These are phyloP conservation scores for Decorospora gaudefroyi DNA, from an alignment of 2,329 filamentous ascomycete genomes.

Conservation along the genomic window DNA sequence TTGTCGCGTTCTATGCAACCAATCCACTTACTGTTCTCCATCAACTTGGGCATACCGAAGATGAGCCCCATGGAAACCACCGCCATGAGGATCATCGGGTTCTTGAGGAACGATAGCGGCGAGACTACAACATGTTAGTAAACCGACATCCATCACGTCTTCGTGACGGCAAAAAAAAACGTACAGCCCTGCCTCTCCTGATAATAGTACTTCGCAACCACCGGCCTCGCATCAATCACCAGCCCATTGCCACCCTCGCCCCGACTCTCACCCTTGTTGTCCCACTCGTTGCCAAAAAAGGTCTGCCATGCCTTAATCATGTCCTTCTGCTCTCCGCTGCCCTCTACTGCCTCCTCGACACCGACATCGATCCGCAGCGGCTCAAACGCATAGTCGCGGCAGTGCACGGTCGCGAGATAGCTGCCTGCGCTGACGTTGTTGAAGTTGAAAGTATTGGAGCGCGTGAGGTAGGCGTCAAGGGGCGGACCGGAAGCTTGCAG, in stretches of 20 bases:
- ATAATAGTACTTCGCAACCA: constrained; percentile 74
- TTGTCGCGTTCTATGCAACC: neutral
- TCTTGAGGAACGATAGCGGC: constrained; percentile 81
- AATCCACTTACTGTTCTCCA: constrained; percentile 85
- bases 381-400: constrained; percentile 73
- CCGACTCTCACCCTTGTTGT: constrained; percentile 73
- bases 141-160: neutral
- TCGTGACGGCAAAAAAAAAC: constrained; percentile 42
- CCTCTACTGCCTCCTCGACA: constrained; percentile 34
- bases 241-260: constrained; percentile 52
- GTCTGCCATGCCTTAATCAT: constrained; percentile 77
- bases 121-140: constrained; percentile 62
- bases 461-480: constrained; percentile 66
- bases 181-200: constrained; percentile 74
- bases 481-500: constrained; percentile 62
- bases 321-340: constrained; percentile 40
- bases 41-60: constrained; percentile 89
- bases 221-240: constrained; percentile 63
- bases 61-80: constrained; percentile 81
- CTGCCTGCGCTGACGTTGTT: constrained; percentile 69
- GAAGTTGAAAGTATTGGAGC: constrained; percentile 75
- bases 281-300: constrained; percentile 87
- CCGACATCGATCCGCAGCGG: constrained; percentile 78
- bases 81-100: constrained; percentile 94
- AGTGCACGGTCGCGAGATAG: constrained; percentile 83